phyloP scores from a whole-genome alignment of 495 filamentous ascomycete species.

The Aspergillus panamensis region DNA sequence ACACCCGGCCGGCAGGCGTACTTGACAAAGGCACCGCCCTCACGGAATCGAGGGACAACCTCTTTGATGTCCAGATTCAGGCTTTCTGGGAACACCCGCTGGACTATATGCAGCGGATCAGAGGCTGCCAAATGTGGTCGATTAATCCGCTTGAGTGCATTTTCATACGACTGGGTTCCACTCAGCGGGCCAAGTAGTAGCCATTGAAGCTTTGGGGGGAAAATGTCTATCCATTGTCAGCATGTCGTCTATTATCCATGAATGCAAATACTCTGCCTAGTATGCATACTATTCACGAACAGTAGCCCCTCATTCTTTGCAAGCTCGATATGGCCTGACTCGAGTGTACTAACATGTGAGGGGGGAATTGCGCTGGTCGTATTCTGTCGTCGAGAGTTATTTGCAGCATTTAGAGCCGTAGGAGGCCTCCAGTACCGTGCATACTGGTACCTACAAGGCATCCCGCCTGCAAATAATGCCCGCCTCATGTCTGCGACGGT shows the following conservation, averaged over 20 bases:
- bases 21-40: conserved; percentile 93
- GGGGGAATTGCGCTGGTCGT: conserved; percentile 22
- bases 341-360: conserved; percentile 26
- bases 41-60: conserved; percentile 76
- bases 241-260: not conserved
- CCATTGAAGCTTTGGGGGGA: conserved; percentile 73
- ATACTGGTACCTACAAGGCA: conserved; percentile 5
- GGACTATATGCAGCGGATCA: conserved; percentile 62
- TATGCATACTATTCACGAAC: conserved; percentile 77
- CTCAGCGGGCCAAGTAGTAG: conserved; percentile 58
- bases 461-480: conserved; percentile 8
- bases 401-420: conserved; percentile 1
- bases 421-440: conserved; percentile 1
- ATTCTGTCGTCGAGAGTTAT: not conserved
- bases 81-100: conserved; percentile 54
- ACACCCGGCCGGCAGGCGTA: conserved; percentile 60
- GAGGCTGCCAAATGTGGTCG: conserved; percentile 52
- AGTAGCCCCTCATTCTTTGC: conserved; percentile 71
- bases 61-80: conserved; percentile 69
- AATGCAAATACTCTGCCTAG: too few species aligned
- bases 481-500: conserved; percentile 19
- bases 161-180: conserved; percentile 52
- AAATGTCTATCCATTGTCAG: conserved; percentile 59
- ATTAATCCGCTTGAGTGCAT: conserved; percentile 62
- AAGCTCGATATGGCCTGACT: conserved; percentile 69